Percentiles rank a stretch among this genome's conserved stretches.
phyloP scores from a whole-genome alignment of 2,329 filamentous ascomycete genomes.

The Alternaria brassicae region DNA sequence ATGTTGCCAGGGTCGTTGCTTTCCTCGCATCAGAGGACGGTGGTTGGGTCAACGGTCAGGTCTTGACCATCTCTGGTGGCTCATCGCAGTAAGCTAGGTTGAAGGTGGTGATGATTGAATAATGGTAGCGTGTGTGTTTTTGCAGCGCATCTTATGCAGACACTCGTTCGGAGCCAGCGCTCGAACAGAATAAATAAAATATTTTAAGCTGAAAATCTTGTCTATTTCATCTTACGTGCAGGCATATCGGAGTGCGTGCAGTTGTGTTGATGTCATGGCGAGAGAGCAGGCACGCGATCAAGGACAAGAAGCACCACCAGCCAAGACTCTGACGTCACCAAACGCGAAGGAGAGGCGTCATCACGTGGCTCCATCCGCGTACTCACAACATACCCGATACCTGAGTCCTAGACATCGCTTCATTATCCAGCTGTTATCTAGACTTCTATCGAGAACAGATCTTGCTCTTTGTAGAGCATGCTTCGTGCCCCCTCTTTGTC shows the following conservation, averaged over 20 bases:
- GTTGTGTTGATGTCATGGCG: neutral
- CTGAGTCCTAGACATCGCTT: neutral
- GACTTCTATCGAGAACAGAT: neutral
- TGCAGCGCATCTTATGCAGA: constrained; percentile 2
- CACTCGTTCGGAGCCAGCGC: neutral
- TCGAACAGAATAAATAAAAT: constrained; percentile 6
- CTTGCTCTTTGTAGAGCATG: neutral
- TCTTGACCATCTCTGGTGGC: constrained; percentile 52
- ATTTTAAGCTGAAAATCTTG: neutral
- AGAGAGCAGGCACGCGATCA: neutral
- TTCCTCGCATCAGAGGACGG: constrained; percentile 51
- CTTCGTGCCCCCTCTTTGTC: too few relatives aligned
- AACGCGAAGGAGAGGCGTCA: neutral
- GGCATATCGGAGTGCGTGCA: too few relatives aligned
- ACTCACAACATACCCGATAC: neutral
- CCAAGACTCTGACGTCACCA: neutral
- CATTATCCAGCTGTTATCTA: neutral
- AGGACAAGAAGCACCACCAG: neutral
- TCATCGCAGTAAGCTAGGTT: constrained; percentile 45
- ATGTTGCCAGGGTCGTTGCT: constrained; percentile 52
- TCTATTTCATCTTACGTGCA: neutral
- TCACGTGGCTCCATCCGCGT: neutral
- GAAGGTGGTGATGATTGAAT: neutral
- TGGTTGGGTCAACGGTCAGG: constrained; percentile 52
- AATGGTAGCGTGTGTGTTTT: neutral